phyloP scores from a whole-genome alignment of 164 flowering plant species.

The Cinnamomum chago region DNA sequence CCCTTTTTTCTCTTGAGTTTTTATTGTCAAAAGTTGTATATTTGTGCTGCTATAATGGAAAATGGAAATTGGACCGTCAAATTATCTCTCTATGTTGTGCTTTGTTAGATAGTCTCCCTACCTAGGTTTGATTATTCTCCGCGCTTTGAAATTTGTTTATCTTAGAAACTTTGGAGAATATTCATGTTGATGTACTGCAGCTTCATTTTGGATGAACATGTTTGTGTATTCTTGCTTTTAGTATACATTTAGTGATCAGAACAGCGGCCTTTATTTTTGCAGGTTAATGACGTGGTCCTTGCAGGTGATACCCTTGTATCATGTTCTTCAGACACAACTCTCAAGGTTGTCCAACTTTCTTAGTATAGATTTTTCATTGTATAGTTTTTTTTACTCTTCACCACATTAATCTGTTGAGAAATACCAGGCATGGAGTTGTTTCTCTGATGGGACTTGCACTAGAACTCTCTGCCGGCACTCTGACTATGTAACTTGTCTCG shows the following conservation, averaged over 20 bases:
- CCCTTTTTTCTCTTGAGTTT: too few species aligned
- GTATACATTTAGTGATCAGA: not conserved
- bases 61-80: not conserved
- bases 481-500: conserved; percentile 95
- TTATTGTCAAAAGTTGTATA: too few species aligned
- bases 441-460: conserved; percentile 74
- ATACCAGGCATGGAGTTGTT: conserved; percentile 79
- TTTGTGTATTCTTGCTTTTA: not conserved
- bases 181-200: not conserved
- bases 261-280: conserved; percentile 23
- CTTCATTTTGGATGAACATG: not conserved
- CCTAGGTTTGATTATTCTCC: not conserved
- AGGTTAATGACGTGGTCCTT: conserved; percentile 95
- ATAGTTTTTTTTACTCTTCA: not conserved
- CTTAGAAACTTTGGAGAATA: not conserved
- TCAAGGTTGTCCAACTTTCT: conserved; percentile 56
- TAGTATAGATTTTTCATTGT: conserved; percentile 7
- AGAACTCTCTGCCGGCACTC: conserved; percentile 87
- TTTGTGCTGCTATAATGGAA: too few species aligned
- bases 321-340: conserved; percentile 91
- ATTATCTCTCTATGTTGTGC: not conserved
- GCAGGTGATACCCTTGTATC: conserved; percentile 83
- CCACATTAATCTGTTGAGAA: conserved; percentile 2
- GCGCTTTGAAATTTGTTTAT: not conserved
- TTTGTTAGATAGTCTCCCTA: not conserved